Base-by-base conservation (phyloP, 225 moss, liverwort and hornwort genomes). In the Rhytidiadelphus loreus region DNA sequence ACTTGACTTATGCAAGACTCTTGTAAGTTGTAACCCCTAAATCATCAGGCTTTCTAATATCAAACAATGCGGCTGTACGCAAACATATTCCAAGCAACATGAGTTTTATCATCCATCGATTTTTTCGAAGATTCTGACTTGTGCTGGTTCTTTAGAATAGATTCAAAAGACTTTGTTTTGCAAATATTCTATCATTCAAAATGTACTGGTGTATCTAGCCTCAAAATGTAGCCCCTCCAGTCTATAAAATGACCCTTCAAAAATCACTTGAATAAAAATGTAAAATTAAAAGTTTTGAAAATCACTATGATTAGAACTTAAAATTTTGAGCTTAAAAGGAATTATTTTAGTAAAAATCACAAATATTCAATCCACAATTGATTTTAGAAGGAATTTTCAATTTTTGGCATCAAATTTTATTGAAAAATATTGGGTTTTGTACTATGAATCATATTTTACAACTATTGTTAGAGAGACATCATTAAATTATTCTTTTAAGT, bases 191-290 rank as follows among this genome's bases (percentile, higher is more conserved):
- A 9, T 28, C 9, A 16, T 39, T 13, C 69, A 8, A 24, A 23
- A 13, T 8, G 8, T 8, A 69, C 0, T 8, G 1, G 2, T 7
- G 4, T 2, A 7, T 29, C 2, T 61, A 4, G 13, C 23, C 7
- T 69, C 13, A 13, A 39, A 23, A n/a, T 13, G 3, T 7, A 68
- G 7, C 62, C 7, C 23, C 7, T 13, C 37, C 0, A 13, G 0
- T 23, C 23, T 4, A 23, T 23, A 6, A n/a, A 28, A 16, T 15
- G 28, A 43, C 6, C 9, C 26, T 37, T 44, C 16, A 3, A 26
- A 16, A n/a, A 16, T 1, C 0, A 28, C 6, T 72, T 16, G 28
- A 26, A 71, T 25, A 8, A 9, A 16, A 43, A 9, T 8, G 3
- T 13, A 11, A 8, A 8, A 13, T 23, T 13, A 8, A 8, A 39